Conservation (phyloP, 2,329 filamentous ascomycete species). For the Didymellaceae sp. region DNA sequence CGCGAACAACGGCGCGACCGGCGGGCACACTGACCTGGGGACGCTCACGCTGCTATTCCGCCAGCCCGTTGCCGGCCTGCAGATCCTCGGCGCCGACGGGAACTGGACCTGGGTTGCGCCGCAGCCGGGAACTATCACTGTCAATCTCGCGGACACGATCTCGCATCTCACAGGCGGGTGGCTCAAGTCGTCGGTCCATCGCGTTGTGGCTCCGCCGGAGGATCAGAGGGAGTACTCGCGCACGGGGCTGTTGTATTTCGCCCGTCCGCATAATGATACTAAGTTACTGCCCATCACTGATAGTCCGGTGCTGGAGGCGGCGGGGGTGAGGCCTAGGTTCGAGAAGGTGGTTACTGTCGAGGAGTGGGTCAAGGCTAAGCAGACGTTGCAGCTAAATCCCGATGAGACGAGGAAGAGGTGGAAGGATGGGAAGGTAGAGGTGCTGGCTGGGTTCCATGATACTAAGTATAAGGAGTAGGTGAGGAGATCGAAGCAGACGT, state of each 20-base stretch:
- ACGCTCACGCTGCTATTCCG: constrained; percentile 64
- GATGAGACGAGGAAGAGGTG: constrained; percentile 31
- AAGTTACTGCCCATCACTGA: constrained; percentile 49
- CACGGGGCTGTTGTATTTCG: constrained; percentile 60
- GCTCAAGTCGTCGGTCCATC: constrained; percentile 58
- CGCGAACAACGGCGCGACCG: constrained; percentile 53
- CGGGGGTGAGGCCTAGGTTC: constrained; percentile 45
- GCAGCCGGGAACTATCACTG: constrained; percentile 50
- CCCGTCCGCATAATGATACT: constrained; percentile 51
- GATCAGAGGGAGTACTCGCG: constrained; percentile 59
- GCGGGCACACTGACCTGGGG: constrained; percentile 64
- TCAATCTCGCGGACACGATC: constrained; percentile 52
- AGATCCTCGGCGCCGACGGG: constrained; percentile 55
- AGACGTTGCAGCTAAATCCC: constrained; percentile 34
- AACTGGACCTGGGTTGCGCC: constrained; percentile 53
- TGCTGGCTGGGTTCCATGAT: constrained; percentile 31
- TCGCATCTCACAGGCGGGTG: constrained; percentile 51
- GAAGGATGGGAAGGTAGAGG: constrained; percentile 32
- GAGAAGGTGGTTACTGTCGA: constrained; percentile 53
- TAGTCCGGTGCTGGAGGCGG: constrained; percentile 43
- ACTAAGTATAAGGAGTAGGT: constrained; percentile 32
- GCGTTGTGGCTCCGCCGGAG: constrained; percentile 57
- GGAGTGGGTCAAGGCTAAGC: constrained; percentile 35
- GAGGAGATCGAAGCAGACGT: too few relatives aligned
- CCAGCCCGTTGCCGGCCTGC: constrained; percentile 64